phyloP scores from a whole-genome alignment of 257 asterid species.

The Solanum paucissectum region DNA sequence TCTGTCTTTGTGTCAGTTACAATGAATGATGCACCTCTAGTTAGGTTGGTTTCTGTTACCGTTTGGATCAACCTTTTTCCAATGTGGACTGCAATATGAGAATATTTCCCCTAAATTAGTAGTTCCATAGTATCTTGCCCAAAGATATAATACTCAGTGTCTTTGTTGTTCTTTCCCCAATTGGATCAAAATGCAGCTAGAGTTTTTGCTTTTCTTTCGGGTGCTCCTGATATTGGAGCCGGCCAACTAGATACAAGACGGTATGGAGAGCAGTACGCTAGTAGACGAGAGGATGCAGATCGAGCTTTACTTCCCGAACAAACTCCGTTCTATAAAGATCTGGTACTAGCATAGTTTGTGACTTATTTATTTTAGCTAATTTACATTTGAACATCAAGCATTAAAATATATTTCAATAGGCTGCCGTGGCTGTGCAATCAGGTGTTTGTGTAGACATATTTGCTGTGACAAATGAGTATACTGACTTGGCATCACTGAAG shows the following conservation, averaged over 20 bases:
- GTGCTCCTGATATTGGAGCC: conserved; percentile 95
- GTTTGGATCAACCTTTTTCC: background rate
- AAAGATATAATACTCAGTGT: background rate
- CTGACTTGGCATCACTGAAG: conserved; percentile 95
- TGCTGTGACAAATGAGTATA: conserved; percentile 98
- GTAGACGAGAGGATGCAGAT: conserved; percentile 99
- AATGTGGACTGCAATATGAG: background rate
- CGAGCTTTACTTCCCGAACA: conserved; percentile 97
- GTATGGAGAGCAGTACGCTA: conserved; percentile 98
- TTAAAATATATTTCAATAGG: conserved; percentile 50
- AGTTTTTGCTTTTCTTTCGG: conserved; percentile 88
- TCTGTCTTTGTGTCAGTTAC: background rate
- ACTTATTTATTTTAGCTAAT: conserved; percentile 3
- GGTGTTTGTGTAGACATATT: conserved; percentile 94
- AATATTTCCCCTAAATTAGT: background rate
- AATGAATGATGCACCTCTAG: background rate
- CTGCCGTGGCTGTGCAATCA: conserved; percentile 98
- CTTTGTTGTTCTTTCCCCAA: background rate
- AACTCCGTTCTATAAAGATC: conserved; percentile 88
- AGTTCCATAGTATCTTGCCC: conserved; percentile 8
- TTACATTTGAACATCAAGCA: conserved; percentile 11
- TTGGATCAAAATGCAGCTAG: conserved; percentile 62
- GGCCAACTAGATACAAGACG: conserved; percentile 96
- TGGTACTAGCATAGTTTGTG: conserved; percentile 44
- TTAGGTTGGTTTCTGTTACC: background rate